A percentile compares a stretch with the other conserved stretches of the same genome.
Conservation (phyloP, 225 moss, liverwort and hornwort genomes). For the Polytrichum commune region DNA sequence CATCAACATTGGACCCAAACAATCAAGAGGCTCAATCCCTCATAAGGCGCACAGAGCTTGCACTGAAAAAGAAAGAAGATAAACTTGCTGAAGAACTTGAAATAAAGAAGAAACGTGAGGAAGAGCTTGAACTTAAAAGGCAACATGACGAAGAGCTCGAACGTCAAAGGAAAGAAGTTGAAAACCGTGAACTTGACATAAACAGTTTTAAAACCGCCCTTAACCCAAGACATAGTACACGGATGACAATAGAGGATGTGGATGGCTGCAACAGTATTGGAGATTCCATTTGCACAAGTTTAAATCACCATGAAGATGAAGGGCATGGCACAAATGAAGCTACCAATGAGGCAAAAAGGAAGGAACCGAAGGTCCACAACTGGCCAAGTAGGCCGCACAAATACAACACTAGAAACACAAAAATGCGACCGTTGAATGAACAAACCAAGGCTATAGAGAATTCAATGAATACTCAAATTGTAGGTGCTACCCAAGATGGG, state of each 20-base stretch:
- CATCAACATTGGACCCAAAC: constrained; percentile 23
- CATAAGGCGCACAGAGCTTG: constrained; percentile 7
- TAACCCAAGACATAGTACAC: constrained; percentile 1
- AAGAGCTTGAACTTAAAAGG: constrained; percentile 7
- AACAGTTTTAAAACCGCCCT: background rate
- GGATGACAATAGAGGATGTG: constrained; percentile 37
- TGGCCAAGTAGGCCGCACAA: background rate
- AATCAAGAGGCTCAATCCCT: constrained; percentile 28
- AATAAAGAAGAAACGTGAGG: constrained; percentile 4
- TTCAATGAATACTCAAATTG: background rate
- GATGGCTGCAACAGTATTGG: background rate
- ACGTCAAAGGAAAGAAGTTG: constrained; percentile 11
- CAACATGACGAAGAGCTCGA: constrained; percentile 6
- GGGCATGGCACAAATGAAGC: background rate
- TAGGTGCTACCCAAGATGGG: background rate
- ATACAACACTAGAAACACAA: background rate
- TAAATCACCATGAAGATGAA: background rate
- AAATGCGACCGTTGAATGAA: background rate
- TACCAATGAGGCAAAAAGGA: background rate
- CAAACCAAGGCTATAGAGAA: background rate
- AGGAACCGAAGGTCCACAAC: background rate
- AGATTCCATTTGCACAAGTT: background rate
- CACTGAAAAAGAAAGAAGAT: constrained; percentile 17
- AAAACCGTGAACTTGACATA: background rate
- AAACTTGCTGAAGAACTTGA: constrained; percentile 4